Evolutionary conservation across 2,329 filamentous ascomycete genomes (phyloP), one percentile per base, ranked within the genome.

Genomic region (Ilyonectria destructans): DNA sequence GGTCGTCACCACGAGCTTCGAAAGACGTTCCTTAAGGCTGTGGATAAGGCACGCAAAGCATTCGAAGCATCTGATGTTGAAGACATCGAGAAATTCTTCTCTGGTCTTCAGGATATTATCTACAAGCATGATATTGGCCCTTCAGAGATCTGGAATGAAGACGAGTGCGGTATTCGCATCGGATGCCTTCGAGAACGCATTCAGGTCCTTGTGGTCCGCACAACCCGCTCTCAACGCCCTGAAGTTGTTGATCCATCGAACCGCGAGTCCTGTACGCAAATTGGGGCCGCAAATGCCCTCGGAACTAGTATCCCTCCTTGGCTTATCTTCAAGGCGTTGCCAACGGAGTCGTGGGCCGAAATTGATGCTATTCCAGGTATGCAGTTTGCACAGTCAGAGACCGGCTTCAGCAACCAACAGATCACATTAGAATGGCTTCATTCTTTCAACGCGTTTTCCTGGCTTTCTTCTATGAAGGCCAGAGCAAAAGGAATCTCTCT

Each of bases 351-450:
- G 5, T 58, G 29, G 26, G 58, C 46, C n/a, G 17, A 52, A 26
- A 19, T 51, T 10, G 58, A 60, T n/a, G 31, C 9, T n/a, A 33
- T 51, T 40, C 46, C 15, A 5, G 12, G 35, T 5, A 51, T 60
- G 33, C 9, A 45, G n/a, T 52, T 60, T 52, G 58, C 46, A 52
- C 17, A 52, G 46, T 60, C 58, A 60, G 58, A 60, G n/a, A n/a
- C n/a, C n/a, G n/a, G n/a, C n/a, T n/a, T n/a, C n/a, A n/a, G n/a
- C n/a, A n/a, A n/a, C n/a, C 6, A n/a, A n/a, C 6, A 55, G 26
- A 61, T 61, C 21, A 54, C 58, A 6, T 13, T 54, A 1, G 48
- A 61, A 23, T 61, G 49, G 58, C 21, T 37, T 21, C 19, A n/a
- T 19, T 17, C 33, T 13, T 57, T 57, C 15, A 43, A 57, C 21